Base-by-base conservation (phyloP, 257 asterid genomes). In the Dorcoceras hygrometricum region DNA sequence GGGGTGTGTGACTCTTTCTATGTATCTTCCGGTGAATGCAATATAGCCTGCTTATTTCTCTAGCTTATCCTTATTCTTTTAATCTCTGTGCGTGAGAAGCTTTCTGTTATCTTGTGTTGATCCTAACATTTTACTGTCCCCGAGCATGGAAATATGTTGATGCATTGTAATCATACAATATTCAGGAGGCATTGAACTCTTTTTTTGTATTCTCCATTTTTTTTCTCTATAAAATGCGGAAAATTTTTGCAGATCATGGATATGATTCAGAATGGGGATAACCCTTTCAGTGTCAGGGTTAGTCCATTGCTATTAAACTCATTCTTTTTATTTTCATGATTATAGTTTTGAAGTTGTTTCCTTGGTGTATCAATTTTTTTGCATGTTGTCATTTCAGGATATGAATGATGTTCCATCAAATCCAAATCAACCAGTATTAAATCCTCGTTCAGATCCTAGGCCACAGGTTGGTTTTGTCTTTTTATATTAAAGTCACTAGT, bases 211-310 rank as follows among this genome's bases (percentile, higher is more conserved):
- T 43, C 23, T 57, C 4, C 71, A 10, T 57, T 25, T 69, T 61
- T 11, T 2, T 9, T 23, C 27, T 27, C 19, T 43, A 73, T 73
- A 39, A 81, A 34, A 68, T 46, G 56, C 7, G 23, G 22, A 23
- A 5, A 43, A 57, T 66, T 59, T 72, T 64, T 75, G 77, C 93
- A 94, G 99, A 87, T 94, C 71, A 78, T 94, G 97, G 82, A 79
- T 58, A 90, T 90, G 97, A 83, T 94, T 78, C 87, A 86, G 73
- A 83, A 95, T 81, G 99, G 99, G 75, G 99, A 94, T 80, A 90
- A 69, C 62, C 99, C 97, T 31, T 65, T 96, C 68, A 90, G 90
- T 73, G 84, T 94, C 71, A 83, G 96, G 81, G 98, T 93, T 71
- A 63, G 86, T 82, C 68, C 74, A 61, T 67, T 28, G 29, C 61